These are phyloP conservation scores for Sclerotiophoma versabilis DNA, from an alignment of 2,329 filamentous ascomycete species.

Conservation along the genomic window DNA sequence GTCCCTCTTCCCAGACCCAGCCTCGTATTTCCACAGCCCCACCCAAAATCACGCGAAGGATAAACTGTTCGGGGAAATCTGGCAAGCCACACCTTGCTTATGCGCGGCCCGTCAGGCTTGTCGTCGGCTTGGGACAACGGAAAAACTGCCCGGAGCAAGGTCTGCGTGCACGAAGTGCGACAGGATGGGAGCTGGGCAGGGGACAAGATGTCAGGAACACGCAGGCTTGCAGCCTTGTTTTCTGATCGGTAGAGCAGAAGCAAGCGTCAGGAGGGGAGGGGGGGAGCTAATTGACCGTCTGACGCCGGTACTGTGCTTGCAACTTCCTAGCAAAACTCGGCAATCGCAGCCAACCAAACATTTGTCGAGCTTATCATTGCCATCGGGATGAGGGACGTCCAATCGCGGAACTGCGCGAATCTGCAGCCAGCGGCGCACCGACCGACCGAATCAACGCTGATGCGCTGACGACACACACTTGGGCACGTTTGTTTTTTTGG, in stretches of 20 bases:
- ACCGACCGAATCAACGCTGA: background rate
- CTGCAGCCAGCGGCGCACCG: background rate
- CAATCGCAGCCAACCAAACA: background rate
- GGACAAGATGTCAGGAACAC: background rate
- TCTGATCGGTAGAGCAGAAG: constrained; percentile 10
- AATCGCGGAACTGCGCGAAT: background rate
- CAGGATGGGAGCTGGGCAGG: background rate
- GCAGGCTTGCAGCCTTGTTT: constrained; percentile 1
- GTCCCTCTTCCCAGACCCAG: background rate
- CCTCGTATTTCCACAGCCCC: background rate
- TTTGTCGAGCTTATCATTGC: background rate
- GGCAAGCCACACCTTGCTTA: constrained; percentile 4
- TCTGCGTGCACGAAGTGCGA: background rate
- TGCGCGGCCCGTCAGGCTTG: background rate
- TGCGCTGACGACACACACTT: background rate
- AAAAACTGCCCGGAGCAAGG: background rate
- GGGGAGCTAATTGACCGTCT: background rate
- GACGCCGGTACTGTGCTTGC: background rate
- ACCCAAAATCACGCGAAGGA: background rate
- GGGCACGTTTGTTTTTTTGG: constrained; percentile 5
- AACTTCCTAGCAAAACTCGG: background rate
- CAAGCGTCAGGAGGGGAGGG: background rate
- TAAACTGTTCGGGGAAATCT: background rate
- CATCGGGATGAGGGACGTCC: background rate
- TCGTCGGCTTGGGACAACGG: background rate